Evolutionary conservation across 257 asterid species (phyloP), one percentile per base, ranked within the genome.

Genomic region (Penstemon barbatus): DNA sequence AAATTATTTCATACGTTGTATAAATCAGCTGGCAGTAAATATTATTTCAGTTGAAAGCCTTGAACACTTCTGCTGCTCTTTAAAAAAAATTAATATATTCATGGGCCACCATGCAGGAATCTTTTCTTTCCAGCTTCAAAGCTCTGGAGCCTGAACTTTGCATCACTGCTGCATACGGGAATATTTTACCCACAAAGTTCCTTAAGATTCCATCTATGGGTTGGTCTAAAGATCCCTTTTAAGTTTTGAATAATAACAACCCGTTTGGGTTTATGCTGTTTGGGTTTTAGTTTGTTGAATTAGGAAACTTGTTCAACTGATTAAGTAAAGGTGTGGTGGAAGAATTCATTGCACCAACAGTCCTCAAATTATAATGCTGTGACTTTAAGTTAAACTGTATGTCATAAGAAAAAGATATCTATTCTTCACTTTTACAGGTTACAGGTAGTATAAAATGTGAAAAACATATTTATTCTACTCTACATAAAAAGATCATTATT

Each of bases 141-240:
- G 86, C 86, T 68, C 78, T 93, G 87, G 94, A 88, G 75, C 96
- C 99, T 54, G 94, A 88, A 66, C 95, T 93, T 76, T 93, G 97
- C 78, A 80, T 93, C 74, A 93, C 96, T 71, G 97, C 97, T 67
- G 99, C 99, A 39, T 93, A 93, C 63, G 99, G 99, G 77, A 93
- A 90, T 79, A 93, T 93, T 63, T 76, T 93, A 66, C 96, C 99
- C 7, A 86, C 83, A 56, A 88, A 83, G 68, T 90, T 93, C 80
- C 95, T 90, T 57, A 82, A 90, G 61, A 82, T 90, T 76, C 97
- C 99, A 5, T 74, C 96, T 9, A 76, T 84, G 84, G 99, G 99
- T 88, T 78, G 85, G 97, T 80, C 65, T 65, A 72, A 63, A 58
- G 62, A 63, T 36, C 61, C 4, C 5, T 0, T 51, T 8, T 33